Base-by-base conservation (phyloP, 306 rosid species). In the Fragaria ananassa region DNA sequence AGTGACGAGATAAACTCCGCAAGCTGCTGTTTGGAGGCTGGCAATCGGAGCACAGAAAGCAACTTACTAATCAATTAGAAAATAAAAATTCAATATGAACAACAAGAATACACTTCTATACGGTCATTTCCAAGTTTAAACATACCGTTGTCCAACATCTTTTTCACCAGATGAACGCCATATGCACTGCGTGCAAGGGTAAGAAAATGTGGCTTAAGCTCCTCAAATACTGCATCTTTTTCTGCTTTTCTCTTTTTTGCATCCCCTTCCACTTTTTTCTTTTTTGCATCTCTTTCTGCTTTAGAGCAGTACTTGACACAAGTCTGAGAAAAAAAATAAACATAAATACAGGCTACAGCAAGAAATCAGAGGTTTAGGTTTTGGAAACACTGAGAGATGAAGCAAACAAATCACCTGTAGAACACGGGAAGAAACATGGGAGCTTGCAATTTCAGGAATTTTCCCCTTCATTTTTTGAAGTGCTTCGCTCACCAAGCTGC, bases 391-490 rank as follows among this genome's bases (percentile, higher is more conserved):
- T 21, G 21, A 37, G 39, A 41, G 8, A 76, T 2, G 39, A 19
- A 34, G 37, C 42, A 2, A 44, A 75, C 63, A 31, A 65, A 35
- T 78, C 80, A 90, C 99, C 96, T 95, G 99, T 65, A 95, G 93
- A 76, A 95, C 91, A 77, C 99, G 96, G 25, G 99, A 95, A 65
- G 97, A 88, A 68, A 95, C 85, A 50, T 95, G 97, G 68, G 97
- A 92, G 74, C 99, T 87, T 12, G 88, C 93, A 72, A 95, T 95
- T 87, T 95, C 99, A 74, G 82, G 84, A 87, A 95, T 91, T 87
- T 95, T 92, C 78, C 97, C 97, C 91, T 92, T 92, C 99, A 95
- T 92, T 83, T 90, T 92, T 77, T 83, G 76, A 47, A 95, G 39
- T 41, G 97, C 99, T 87, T 90, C 95, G 72, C 87, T 86, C 49